Percentiles rank a stretch among this genome's conserved stretches.
These are phyloP conservation scores for Termitomyces sp. DNA, from an alignment of 768 basidiomycete genomes.

Conservation along the genomic window DNA sequence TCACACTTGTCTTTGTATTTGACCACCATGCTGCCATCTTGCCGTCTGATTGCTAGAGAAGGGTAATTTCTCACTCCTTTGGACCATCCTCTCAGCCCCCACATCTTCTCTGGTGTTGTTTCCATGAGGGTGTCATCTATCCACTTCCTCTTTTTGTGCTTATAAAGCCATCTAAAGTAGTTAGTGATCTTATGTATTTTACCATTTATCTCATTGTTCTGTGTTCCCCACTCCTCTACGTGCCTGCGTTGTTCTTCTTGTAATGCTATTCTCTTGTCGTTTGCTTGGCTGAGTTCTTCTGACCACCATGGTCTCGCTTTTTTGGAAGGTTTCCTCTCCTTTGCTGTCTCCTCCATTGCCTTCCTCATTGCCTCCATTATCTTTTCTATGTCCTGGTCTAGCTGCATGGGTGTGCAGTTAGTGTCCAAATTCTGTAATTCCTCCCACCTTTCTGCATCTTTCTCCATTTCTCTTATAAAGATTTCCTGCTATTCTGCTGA, in stretches of 20 bases:
- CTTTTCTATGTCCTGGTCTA: background rate
- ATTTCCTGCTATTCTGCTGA: background rate
- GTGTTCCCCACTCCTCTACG: background rate
- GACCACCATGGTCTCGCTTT: background rate
- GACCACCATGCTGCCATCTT: too few species aligned
- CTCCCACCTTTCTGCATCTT: background rate
- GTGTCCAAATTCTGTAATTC: background rate
- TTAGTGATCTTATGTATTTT: too few species aligned
- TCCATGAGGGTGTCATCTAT: too few species aligned
- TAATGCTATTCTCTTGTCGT: background rate
- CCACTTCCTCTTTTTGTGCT: too few species aligned
- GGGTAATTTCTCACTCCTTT: too few species aligned
- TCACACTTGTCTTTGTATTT: too few species aligned
- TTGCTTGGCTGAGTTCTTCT: background rate
- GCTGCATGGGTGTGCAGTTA: background rate
- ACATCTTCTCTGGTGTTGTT: too few species aligned
- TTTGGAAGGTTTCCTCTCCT: background rate
- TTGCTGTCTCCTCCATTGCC: background rate
- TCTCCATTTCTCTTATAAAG: background rate
- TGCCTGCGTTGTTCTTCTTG: background rate
- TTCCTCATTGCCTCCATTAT: background rate
- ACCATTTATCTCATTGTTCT: too few species aligned
- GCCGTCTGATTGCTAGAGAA: too few species aligned
- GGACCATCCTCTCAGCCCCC: too few species aligned
- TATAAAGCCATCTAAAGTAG: too few species aligned